Percentiles rank a stretch among this genome's conserved stretches.
phyloP scores from a whole-genome alignment of 306 rosid genomes.

The Castanospermum australe region DNA sequence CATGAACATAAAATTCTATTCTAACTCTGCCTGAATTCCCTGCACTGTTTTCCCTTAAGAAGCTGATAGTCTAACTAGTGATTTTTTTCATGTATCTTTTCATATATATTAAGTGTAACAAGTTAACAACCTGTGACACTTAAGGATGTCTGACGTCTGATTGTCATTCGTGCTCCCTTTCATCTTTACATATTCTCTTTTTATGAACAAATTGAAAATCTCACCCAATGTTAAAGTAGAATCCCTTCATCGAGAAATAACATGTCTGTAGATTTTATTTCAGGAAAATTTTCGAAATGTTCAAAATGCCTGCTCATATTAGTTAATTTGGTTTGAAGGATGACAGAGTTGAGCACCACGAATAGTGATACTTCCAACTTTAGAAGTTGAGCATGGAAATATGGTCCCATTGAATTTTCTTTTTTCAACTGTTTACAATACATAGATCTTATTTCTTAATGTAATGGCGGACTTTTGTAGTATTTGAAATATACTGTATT shows the following conservation, averaged over 20 bases:
- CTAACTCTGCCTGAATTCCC: background rate
- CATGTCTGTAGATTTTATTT: background rate
- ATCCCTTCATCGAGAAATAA: background rate
- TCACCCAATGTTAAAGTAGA: background rate
- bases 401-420: background rate
- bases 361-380: background rate
- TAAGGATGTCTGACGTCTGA: background rate
- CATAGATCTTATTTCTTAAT: background rate
- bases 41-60: background rate
- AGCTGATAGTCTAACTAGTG: background rate
- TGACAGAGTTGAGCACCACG: too few relatives aligned
- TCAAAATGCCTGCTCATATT: too few relatives aligned
- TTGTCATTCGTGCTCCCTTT: background rate
- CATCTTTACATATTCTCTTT: background rate
- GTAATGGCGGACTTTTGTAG: background rate
- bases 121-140: background rate
- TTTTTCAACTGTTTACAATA: background rate
- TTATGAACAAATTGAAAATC: background rate
- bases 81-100: too few relatives aligned
- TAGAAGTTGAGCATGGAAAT: background rate
- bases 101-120: too few relatives aligned
- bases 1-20: background rate
- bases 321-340: too few relatives aligned
- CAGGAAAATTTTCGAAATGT: background rate
- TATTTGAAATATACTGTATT: background rate